Evolutionary conservation across 192 early-diverging fungal genomes (phyloP).

Genomic region (Coemansia sp.): DNA sequence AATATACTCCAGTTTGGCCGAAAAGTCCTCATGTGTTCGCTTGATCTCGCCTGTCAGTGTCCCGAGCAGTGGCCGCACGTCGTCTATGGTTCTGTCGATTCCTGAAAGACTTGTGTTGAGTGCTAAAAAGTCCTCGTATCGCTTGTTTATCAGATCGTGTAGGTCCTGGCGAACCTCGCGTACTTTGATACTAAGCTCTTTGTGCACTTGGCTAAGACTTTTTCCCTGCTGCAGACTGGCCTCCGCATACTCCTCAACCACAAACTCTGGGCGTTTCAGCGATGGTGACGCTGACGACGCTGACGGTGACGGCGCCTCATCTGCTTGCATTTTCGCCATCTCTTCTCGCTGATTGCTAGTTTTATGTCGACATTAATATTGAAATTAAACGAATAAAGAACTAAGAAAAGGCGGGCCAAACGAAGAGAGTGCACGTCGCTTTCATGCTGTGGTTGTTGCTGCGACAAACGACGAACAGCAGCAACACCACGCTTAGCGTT

Average conservation of each 20-base stretch:
- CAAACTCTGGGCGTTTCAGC: constrained; percentile 12
- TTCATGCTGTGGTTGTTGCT: no score
- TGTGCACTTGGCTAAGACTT: constrained; percentile 17
- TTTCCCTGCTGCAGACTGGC: constrained; percentile 29
- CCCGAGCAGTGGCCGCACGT: constrained; percentile 16
- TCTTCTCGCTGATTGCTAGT: constrained; percentile 1
- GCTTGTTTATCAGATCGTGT: constrained; percentile 28
- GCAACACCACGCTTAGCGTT: no score
- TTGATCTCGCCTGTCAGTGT: constrained; percentile 11
- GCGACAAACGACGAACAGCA: no score
- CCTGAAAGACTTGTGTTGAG: constrained; percentile 41
- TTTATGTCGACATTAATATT: not conserved
- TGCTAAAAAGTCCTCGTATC: constrained; percentile 45
- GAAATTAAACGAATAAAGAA: not conserved
- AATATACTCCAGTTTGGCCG: constrained; percentile 20
- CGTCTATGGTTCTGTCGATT: constrained; percentile 22
- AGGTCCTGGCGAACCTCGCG: constrained; percentile 20
- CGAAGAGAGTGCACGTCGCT: not conserved
- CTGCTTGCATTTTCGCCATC: constrained; percentile 24
- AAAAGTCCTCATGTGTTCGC: constrained; percentile 9
- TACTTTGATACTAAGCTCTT: constrained; percentile 29
- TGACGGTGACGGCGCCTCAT: constrained; percentile 18
- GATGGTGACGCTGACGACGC: not conserved
- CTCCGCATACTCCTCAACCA: constrained; percentile 25
- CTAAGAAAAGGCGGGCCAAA: not conserved